Conservation (phyloP, 2,329 filamentous ascomycete genomes). For the Venturia oleaginea region DNA sequence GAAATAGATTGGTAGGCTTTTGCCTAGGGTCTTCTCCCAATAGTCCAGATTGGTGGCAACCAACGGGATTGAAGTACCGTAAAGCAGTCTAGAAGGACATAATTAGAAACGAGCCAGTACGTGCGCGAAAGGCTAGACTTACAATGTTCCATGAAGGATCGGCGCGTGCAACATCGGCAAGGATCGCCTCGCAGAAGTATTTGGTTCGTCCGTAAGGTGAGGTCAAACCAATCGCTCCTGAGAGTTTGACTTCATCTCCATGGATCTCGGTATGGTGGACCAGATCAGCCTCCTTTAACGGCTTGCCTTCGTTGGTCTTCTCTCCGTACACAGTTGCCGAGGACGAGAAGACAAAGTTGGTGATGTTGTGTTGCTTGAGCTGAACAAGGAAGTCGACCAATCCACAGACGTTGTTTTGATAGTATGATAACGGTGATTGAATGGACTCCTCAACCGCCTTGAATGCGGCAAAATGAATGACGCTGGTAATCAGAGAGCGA, state of each 20-base stretch:
- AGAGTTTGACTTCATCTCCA: slow-evolving; percentile 32
- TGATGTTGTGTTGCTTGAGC: slow-evolving; percentile 51
- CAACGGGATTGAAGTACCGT: slow-evolving; percentile 60
- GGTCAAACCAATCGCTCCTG: slow-evolving; percentile 49
- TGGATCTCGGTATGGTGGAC: background rate
- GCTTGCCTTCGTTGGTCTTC: slow-evolving; percentile 33
- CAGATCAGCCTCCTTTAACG: slow-evolving; percentile 38
- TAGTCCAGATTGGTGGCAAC: slow-evolving; percentile 54
- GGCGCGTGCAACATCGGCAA: slow-evolving; percentile 51
- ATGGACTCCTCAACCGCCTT: slow-evolving; percentile 60
- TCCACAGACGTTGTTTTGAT: slow-evolving; percentile 58
- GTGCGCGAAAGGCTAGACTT: background rate
- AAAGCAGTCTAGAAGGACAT: slow-evolving; percentile 37
- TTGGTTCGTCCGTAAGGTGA: slow-evolving; percentile 59
- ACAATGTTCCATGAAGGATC: slow-evolving; percentile 52
- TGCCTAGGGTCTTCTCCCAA: slow-evolving; percentile 56
- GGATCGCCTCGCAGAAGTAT: slow-evolving; percentile 58
- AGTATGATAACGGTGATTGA: slow-evolving; percentile 51
- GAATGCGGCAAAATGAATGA: slow-evolving; percentile 61
- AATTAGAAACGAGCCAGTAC: background rate
- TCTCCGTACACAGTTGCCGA: slow-evolving; percentile 59
- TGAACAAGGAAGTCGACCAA: slow-evolving; percentile 50
- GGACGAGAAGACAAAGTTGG: slow-evolving; percentile 58
- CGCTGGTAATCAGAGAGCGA: slow-evolving; percentile 40
- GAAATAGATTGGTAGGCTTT: slow-evolving; percentile 55